phyloP scores from a whole-genome alignment of 1,139 yeast genomes.

The Yamadazyma triangularis region DNA sequence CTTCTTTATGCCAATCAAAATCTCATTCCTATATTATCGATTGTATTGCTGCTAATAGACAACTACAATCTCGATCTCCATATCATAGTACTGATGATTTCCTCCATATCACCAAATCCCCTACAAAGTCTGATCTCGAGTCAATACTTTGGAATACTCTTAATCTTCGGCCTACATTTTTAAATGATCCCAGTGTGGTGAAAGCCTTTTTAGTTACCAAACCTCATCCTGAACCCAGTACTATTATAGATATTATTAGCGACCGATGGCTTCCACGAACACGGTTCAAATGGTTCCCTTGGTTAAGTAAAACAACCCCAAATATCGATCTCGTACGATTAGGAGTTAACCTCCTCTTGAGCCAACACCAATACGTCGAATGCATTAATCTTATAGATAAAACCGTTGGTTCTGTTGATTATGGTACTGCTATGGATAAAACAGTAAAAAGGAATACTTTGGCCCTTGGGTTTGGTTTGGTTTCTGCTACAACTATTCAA shows the following conservation, averaged over 20 bases:
- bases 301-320: too few species aligned
- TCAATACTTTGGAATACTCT: constrained; percentile 3
- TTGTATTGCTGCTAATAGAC: constrained; percentile 21
- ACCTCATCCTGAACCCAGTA: constrained; percentile 18
- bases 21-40: too few species aligned
- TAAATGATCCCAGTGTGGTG: constrained; percentile 4
- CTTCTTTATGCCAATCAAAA: constrained; percentile 1
- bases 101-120: constrained; percentile 9
- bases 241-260: too few species aligned
- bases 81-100: constrained; percentile 6
- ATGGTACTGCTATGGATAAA: too few species aligned
- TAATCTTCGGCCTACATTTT: neutral
- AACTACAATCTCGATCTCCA: constrained; percentile 12
- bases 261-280: too few species aligned
- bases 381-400: neutral
- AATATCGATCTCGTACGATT: too few species aligned
- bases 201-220: constrained; percentile 14
- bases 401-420: neutral
- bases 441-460: too few species aligned
- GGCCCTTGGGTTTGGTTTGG: neutral
- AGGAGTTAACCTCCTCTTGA: too few species aligned
- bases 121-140: constrained; percentile 16
- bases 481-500: neutral
- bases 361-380: too few species aligned
- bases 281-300: too few species aligned